Evolutionary conservation across 108 stramenopile species (phyloP).

Genomic region (Halocafeteria seosinensis): DNA sequence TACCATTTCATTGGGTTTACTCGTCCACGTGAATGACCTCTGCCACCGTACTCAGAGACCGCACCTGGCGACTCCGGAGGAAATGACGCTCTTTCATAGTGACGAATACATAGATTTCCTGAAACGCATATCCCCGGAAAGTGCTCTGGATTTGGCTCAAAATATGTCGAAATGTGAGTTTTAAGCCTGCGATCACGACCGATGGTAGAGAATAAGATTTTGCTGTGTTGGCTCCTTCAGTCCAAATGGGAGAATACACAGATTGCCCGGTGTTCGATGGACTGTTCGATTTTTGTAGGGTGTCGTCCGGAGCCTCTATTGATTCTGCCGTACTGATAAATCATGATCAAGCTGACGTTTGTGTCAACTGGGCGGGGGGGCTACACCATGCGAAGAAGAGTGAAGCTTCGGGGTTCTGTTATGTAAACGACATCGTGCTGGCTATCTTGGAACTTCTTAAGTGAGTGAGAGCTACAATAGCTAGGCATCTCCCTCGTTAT

Average conservation of each 20-base stretch:
- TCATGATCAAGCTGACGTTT: conserved; percentile 71
- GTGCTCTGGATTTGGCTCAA: conserved; percentile 16
- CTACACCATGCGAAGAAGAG: conserved; percentile 97
- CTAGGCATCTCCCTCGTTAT: no score
- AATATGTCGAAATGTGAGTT: not conserved
- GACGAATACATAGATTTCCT: conserved; percentile 91
- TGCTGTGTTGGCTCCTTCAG: conserved; percentile 23
- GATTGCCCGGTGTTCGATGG: conserved; percentile 99
- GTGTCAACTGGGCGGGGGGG: conserved; percentile 96
- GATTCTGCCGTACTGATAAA: conserved; percentile 90
- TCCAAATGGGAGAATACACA: conserved; percentile 83
- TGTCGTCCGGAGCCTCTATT: conserved; percentile 78
- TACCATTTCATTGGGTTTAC: not conserved
- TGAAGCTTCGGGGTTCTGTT: conserved; percentile 85
- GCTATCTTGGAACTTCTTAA: conserved; percentile 97
- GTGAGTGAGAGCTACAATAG: no score
- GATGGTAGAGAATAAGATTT: not conserved
- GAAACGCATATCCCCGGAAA: conserved; percentile 68
- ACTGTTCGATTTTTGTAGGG: conserved; percentile 80
- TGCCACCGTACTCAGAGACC: conserved; percentile 2
- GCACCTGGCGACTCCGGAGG: conserved; percentile 18
- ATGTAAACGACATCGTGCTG: conserved; percentile 96
- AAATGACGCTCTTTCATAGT: conserved; percentile 80
- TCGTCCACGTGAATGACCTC: no score
- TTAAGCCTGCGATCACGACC: not conserved